phyloP scores from a whole-genome alignment of 176 grass and related monocot genomes.

The Avena atlantica region DNA sequence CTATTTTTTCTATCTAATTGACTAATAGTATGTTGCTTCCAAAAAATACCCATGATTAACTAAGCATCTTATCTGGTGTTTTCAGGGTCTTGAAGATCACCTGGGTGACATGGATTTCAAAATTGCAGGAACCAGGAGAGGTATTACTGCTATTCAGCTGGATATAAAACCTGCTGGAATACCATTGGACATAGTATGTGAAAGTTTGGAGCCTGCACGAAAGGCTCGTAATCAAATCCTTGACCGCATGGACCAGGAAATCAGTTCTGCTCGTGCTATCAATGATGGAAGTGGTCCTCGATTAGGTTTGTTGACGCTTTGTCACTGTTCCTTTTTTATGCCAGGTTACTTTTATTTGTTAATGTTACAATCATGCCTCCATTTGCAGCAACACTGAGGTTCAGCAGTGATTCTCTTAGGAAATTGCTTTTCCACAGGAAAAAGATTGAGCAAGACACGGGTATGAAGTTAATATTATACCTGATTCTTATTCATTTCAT shows the following conservation, averaged over 20 bases:
- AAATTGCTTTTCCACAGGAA: constrained; percentile 82
- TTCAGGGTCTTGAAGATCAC: constrained; percentile 96
- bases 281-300: constrained; percentile 79
- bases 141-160: constrained; percentile 95
- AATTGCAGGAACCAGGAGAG: constrained; percentile 95
- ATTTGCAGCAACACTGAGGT: constrained; percentile 80
- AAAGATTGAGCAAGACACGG: constrained; percentile 92
- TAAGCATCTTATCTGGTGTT: constrained; percentile 23
- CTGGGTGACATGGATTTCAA: constrained; percentile 99
- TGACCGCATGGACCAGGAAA: constrained; percentile 89
- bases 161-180: constrained; percentile 99
- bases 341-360: constrained; percentile 29
- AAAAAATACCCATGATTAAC: constrained; percentile 20
- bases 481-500: constrained; percentile 27
- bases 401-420: constrained; percentile 71
- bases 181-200: constrained; percentile 93
- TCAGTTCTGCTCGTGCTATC: constrained; percentile 73
- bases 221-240: constrained; percentile 90
- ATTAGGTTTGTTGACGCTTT: constrained; percentile 63
- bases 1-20: background rate
- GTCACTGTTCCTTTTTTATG: constrained; percentile 5
- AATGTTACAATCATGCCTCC: constrained; percentile 34
- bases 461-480: constrained; percentile 44
- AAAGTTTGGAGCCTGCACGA: constrained; percentile 86
- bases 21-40: constrained; percentile 16